phyloP scores from a whole-genome alignment of 768 basidiomycete species.

The Hygrophoropsis aurantiaca region DNA sequence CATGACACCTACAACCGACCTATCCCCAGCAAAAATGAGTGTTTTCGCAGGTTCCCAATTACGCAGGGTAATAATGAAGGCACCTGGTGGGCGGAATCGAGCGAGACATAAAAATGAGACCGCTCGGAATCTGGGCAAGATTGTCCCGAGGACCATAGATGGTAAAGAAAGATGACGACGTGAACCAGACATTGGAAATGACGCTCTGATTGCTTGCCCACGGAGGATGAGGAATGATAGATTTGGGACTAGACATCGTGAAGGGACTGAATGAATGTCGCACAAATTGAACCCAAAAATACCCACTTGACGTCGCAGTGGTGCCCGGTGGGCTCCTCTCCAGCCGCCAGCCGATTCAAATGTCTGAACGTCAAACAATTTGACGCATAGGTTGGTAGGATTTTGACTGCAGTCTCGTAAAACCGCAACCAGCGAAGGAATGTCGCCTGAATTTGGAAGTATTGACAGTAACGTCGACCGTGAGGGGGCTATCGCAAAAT shows the following conservation, averaged over 20 bases:
- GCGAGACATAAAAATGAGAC: conserved; percentile 37
- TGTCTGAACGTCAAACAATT: conserved; percentile 58
- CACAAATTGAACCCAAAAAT: conserved; percentile 74
- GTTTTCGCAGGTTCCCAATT: conserved; percentile 45
- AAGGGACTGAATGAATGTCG: conserved; percentile 67
- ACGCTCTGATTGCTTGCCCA: conserved; percentile 45
- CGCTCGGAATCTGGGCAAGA: conserved; percentile 40
- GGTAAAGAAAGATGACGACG: conserved; percentile 65
- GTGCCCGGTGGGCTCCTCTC: conserved; percentile 53
- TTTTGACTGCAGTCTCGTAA: conserved; percentile 39
- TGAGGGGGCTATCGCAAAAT: conserved; percentile 43
- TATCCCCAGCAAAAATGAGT: conserved; percentile 47
- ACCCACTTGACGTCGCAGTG: conserved; percentile 75
- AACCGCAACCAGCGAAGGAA: conserved; percentile 60
- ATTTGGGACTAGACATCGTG: conserved; percentile 54
- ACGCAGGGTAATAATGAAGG: conserved; percentile 37
- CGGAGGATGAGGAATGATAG: conserved; percentile 55
- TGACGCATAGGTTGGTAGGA: conserved; percentile 44
- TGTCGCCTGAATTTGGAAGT: conserved; percentile 59
- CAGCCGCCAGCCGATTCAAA: conserved; percentile 49
- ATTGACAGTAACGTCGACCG: conserved; percentile 53
- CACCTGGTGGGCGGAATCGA: conserved; percentile 48
- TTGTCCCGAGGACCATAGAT: conserved; percentile 53
- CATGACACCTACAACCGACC: too few relatives aligned
- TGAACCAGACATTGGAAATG: conserved; percentile 65